A percentile compares a stretch with the other conserved stretches of the same genome.
Conservation (phyloP, 176 grass and related monocot genomes). For the Musa acuminata region DNA sequence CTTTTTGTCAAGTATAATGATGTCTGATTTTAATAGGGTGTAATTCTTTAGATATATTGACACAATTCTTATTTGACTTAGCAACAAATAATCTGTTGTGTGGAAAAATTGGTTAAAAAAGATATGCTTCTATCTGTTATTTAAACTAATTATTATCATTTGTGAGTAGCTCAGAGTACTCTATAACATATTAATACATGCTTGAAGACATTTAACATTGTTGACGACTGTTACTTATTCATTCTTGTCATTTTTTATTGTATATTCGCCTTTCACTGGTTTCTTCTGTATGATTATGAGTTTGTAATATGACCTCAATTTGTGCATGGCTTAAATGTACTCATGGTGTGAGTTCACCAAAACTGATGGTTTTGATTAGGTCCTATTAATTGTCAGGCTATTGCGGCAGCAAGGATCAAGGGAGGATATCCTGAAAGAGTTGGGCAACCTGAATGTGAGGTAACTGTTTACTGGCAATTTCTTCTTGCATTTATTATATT, state of each 20-base stretch:
- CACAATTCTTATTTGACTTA: too few relatives aligned
- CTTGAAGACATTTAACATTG: background rate
- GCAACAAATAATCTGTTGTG: too few relatives aligned
- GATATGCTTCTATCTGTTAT: too few relatives aligned
- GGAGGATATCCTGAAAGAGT: slow-evolving; percentile 97
- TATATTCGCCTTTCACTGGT: background rate
- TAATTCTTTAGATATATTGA: too few relatives aligned
- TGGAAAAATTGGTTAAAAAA: background rate
- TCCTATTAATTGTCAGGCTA: slow-evolving; percentile 63
- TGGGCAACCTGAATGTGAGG: slow-evolving; percentile 96
- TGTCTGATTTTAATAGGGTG: too few relatives aligned
- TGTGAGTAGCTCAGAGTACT: too few relatives aligned
- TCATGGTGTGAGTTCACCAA: background rate
- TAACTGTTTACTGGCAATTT: slow-evolving; percentile 9
- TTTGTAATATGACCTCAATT: background rate
- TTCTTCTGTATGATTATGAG: background rate
- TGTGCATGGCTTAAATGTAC: background rate
- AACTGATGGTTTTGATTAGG: background rate
- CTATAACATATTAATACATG: too few relatives aligned
- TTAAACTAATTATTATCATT: too few relatives aligned
- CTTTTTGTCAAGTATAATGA: too few relatives aligned
- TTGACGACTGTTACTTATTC: background rate
- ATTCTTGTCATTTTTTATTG: too few relatives aligned
- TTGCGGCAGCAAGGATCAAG: slow-evolving; percentile 95
- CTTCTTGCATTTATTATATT: background rate